Conservation (phyloP, 2,329 filamentous ascomycete species). For the Verticillium klebahnii region DNA sequence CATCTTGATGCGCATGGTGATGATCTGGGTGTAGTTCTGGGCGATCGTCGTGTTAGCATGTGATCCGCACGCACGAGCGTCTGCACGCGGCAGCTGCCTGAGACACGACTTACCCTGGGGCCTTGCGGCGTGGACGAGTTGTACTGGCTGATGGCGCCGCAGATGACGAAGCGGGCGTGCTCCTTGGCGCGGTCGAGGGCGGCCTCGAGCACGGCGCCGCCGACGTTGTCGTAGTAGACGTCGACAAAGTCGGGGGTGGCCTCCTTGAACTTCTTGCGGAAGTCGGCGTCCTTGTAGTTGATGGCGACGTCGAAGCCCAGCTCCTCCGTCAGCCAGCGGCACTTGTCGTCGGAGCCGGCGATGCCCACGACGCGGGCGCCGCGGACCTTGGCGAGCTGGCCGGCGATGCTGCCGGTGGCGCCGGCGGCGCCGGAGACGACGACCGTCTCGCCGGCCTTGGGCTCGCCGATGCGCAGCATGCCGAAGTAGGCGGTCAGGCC, state of each 20-base stretch:
- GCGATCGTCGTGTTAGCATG: not conserved
- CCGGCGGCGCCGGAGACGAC: conserved; percentile 76
- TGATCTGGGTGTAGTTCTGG: conserved; percentile 43
- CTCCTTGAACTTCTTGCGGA: conserved; percentile 53
- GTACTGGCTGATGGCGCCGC: conserved; percentile 67
- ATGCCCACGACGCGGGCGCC: conserved; percentile 60
- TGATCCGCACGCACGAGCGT: not conserved
- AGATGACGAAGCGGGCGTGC: conserved; percentile 64
- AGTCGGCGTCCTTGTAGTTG: conserved; percentile 65
- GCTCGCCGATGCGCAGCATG: conserved; percentile 62
- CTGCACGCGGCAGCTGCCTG: not conserved
- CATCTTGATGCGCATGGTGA: conserved; percentile 54
- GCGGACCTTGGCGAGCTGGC: conserved; percentile 73
- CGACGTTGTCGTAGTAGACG: conserved; percentile 72
- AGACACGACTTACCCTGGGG: conserved; percentile 34
- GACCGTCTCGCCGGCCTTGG: conserved; percentile 67
- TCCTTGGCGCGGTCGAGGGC: conserved; percentile 59
- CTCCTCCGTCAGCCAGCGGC: conserved; percentile 57
- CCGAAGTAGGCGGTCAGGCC: conserved; percentile 75
- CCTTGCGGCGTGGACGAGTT: conserved; percentile 53
- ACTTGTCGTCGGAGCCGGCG: conserved; percentile 64
- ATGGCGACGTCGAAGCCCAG: conserved; percentile 63
- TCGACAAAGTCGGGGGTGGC: conserved; percentile 58
- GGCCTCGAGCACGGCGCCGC: conserved; percentile 65
- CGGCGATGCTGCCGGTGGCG: conserved; percentile 70